Conservation (phyloP, 2,329 filamentous ascomycete genomes). For the Samsoniella hepiali region DNA sequence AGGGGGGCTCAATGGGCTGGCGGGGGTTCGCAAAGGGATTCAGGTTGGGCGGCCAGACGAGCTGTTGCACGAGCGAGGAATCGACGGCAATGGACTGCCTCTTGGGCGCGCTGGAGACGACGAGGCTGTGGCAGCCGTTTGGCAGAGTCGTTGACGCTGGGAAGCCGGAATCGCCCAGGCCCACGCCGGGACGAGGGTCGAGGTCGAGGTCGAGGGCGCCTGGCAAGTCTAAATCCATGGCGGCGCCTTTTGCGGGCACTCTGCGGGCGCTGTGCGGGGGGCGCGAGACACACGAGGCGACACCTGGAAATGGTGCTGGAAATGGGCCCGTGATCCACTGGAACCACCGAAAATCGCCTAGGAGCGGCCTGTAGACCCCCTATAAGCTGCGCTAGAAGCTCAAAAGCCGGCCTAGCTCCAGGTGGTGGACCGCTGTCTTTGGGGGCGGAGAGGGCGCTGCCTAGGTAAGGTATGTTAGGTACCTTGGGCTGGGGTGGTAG, state of each 20-base stretch:
- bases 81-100: background rate
- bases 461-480: too few relatives aligned
- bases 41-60: conserved; percentile 13
- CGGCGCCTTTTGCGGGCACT: background rate
- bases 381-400: background rate
- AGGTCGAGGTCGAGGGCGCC: conserved; percentile 1
- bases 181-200: conserved; percentile 2
- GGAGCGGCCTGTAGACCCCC: background rate
- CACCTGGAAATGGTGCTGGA: background rate
- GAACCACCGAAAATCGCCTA: background rate
- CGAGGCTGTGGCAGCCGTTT: conserved; percentile 15
- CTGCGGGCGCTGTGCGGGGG: conserved; percentile 2
- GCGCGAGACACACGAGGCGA: background rate
- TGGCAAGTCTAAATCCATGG: conserved; percentile 11
- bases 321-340: background rate
- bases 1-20: background rate
- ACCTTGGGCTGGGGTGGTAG: too few relatives aligned
- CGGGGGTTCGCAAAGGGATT: conserved; percentile 13
- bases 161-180: conserved; percentile 7
- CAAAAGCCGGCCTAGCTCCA: background rate
- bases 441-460: background rate
- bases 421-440: background rate
- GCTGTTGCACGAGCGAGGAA: conserved; percentile 2
- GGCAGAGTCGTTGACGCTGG: conserved; percentile 6
- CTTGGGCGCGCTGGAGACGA: conserved; percentile 1